Evolutionary conservation across 208 protist genomes (phyloP).

Genomic region (Trypanosomatidae sp.): DNA sequence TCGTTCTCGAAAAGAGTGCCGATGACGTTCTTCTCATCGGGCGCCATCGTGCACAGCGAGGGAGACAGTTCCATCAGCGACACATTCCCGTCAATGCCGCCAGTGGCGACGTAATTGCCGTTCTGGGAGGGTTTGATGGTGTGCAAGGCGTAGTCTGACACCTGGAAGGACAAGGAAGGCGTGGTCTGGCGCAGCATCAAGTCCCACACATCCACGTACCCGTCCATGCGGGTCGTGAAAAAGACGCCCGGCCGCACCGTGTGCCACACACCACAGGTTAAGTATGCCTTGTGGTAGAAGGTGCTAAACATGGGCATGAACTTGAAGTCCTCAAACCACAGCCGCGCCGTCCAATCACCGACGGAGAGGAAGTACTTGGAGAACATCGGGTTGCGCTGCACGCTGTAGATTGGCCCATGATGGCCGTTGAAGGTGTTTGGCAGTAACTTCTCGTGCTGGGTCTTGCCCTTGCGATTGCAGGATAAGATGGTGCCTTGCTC

Average conservation of each 20-base stretch:
- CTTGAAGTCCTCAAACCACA: conserved; percentile 97
- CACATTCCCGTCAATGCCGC: conserved; percentile 93
- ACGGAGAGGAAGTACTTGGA: conserved; percentile 97
- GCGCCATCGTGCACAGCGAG: conserved; percentile 76
- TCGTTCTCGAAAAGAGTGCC: conserved; percentile 93
- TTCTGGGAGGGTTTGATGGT: conserved; percentile 78
- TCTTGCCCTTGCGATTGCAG: conserved; percentile 96
- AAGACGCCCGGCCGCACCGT: conserved; percentile 94
- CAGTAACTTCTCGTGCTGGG: conserved; percentile 92
- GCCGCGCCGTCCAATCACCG: conserved; percentile 95
- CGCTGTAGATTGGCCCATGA: conserved; percentile 95
- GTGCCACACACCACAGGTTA: conserved; percentile 95
- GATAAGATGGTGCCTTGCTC: conserved; percentile 95
- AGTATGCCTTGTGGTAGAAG: conserved; percentile 95
- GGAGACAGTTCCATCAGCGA: conserved; percentile 94
- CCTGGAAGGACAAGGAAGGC: conserved; percentile 90
- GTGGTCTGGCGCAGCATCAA: conserved; percentile 94
- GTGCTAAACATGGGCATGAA: conserved; percentile 95
- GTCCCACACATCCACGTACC: conserved; percentile 96
- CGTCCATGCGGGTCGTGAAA: conserved; percentile 96
- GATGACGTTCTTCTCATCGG: conserved; percentile 90
- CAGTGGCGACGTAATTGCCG: conserved; percentile 87
- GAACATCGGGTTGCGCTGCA: conserved; percentile 94
- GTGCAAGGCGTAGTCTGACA: conserved; percentile 91
- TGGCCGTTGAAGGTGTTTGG: conserved; percentile 95